Conservation (phyloP, 306 rosid genomes). For the Dicorynia guianensis region DNA sequence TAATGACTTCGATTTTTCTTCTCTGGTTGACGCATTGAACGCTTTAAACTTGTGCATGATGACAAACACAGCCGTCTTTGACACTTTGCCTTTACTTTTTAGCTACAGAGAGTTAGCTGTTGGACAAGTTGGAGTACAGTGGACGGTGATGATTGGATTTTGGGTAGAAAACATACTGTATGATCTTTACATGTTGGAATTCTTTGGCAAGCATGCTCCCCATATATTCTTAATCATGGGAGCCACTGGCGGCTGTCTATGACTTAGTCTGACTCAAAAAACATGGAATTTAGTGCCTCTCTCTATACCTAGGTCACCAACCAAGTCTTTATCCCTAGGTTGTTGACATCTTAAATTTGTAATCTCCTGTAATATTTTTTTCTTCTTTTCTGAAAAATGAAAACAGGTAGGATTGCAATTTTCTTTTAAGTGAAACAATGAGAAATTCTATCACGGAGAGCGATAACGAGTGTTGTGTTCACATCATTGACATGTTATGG, state of each 20-base stretch:
- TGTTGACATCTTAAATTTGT: conserved; percentile 1
- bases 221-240: conserved; percentile 42
- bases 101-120: conserved; percentile 12
- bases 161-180: background rate
- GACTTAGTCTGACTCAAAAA: conserved; percentile 50
- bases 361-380: conserved; percentile 1
- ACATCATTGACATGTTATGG: conserved; percentile 9
- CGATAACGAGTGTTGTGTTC: conserved; percentile 27
- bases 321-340: conserved; percentile 12
- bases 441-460: conserved; percentile 18
- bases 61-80: conserved; percentile 47
- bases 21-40: conserved; percentile 6
- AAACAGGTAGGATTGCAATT: background rate
- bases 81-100: conserved; percentile 35
- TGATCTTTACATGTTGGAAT: conserved; percentile 27
- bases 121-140: conserved; percentile 15
- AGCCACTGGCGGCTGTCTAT: conserved; percentile 19
- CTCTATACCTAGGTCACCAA: conserved; percentile 23
- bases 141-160: conserved; percentile 34
- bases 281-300: conserved; percentile 26
- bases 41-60: background rate
- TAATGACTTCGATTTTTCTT: background rate
- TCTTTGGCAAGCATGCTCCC: background rate
- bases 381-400: background rate
- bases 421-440: background rate